phyloP scores from a whole-genome alignment of 2,329 filamentous ascomycete genomes.

The Ophiostoma montium region DNA sequence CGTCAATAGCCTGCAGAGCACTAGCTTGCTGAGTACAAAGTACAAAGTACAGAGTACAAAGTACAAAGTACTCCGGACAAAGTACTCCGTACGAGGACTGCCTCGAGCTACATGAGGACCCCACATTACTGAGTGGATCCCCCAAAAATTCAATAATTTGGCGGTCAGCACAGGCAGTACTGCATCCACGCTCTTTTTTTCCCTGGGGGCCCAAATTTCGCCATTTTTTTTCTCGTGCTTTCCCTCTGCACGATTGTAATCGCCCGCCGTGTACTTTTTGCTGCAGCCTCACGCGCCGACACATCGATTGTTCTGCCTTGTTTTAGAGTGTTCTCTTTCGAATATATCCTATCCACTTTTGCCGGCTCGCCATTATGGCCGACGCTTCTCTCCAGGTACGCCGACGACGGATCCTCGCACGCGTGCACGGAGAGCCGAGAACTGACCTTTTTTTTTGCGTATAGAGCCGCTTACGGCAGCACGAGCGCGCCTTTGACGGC shows the following conservation, averaged over 20 bases:
- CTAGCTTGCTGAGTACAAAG: no score
- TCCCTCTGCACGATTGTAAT: neutral
- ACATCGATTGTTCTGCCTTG: neutral
- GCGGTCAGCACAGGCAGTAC: neutral
- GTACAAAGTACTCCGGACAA: no score
- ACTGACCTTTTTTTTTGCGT: no score
- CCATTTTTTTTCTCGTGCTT: neutral
- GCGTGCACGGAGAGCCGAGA: no score
- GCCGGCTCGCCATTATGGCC: neutral
- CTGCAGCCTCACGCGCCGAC: neutral
- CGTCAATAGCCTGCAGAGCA: no score
- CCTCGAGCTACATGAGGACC: neutral
- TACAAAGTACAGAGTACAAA: no score
- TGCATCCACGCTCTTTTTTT: neutral
- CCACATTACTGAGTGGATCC: neutral
- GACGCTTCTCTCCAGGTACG: conserved; percentile 2
- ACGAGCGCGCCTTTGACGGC: conserved; percentile 56
- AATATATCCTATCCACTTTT: neutral
- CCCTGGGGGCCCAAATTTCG: neutral
- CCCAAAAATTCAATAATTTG: conserved; percentile 1
- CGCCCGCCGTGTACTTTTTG: neutral
- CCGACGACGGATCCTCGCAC: no score
- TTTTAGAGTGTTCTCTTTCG: neutral
- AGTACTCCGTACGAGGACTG: no score
- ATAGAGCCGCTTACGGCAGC: conserved; percentile 1